A percentile compares a stretch with the other conserved stretches of the same genome.
These are phyloP conservation scores for Olyra latifolia DNA, from an alignment of 176 grass and related monocot genomes.

Conservation along the genomic window DNA sequence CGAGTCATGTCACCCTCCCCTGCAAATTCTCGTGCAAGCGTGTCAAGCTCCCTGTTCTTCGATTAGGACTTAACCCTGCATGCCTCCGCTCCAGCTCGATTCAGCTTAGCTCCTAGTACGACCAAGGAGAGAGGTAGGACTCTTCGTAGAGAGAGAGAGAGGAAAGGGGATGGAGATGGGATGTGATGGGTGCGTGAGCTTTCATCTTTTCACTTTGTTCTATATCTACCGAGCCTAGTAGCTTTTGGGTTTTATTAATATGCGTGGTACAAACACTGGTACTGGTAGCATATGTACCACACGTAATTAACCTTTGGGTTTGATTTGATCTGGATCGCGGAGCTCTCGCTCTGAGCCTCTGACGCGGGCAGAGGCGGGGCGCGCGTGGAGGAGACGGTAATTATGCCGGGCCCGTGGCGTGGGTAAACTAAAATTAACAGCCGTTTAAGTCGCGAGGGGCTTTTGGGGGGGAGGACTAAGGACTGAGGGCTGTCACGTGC, in stretches of 20 bases:
- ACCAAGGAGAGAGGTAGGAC: background rate
- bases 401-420: constrained; percentile 3
- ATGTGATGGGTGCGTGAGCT: constrained; percentile 49
- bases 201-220: constrained; percentile 67
- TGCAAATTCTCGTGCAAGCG: constrained; percentile 13
- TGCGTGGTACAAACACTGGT: background rate
- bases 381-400: constrained; percentile 30
- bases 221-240: background rate
- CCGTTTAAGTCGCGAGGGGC: constrained; percentile 22
- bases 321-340: background rate
- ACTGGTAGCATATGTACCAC: background rate
- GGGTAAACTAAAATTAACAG: constrained; percentile 1
- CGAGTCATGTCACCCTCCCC: constrained; percentile 20
- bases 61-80: constrained; percentile 29
- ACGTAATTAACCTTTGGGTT: constrained; percentile 5
- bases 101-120: background rate
- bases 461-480: constrained; percentile 26
- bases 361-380: background rate
- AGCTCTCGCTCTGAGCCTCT: background rate
- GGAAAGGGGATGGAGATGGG: constrained; percentile 19
- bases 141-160: background rate
- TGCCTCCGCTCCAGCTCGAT: constrained; percentile 4
- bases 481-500: constrained; percentile 44
- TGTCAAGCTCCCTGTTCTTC: constrained; percentile 28
- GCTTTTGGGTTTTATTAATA: constrained; percentile 36